Conservation (phyloP, 2,329 filamentous ascomycete genomes). For the Diplodia sapinea region DNA sequence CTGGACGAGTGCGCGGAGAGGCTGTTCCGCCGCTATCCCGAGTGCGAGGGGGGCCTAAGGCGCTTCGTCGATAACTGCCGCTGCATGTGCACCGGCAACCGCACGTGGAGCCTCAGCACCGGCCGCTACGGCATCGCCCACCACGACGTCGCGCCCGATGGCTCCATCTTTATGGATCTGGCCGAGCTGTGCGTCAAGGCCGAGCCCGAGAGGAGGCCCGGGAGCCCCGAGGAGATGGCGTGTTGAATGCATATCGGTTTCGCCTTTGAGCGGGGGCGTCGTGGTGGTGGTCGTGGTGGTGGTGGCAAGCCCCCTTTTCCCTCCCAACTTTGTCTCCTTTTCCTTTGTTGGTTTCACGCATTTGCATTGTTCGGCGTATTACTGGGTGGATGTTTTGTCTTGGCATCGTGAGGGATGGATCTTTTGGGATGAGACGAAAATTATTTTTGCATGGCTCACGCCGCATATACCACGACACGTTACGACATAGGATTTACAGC, state of each 20-base stretch:
- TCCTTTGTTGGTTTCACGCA: too few species aligned
- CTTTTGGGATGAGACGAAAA: too few species aligned
- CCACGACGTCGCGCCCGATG: not conserved
- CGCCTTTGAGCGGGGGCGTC: too few species aligned
- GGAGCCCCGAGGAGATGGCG: not conserved
- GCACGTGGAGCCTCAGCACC: slow-evolving; percentile 23
- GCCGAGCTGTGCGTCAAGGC: slow-evolving; percentile 13
- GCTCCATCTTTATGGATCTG: slow-evolving; percentile 8
- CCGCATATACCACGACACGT: too few species aligned
- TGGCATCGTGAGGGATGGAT: too few species aligned
- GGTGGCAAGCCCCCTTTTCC: too few species aligned
- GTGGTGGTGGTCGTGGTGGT: too few species aligned
- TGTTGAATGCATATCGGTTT: not conserved
- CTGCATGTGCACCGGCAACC: slow-evolving; percentile 24
- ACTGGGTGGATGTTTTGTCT: too few species aligned
- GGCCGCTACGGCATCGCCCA: slow-evolving; percentile 20
- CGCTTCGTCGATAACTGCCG: slow-evolving; percentile 11
- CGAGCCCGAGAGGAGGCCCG: slow-evolving; percentile 1
- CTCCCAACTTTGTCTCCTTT: too few species aligned
- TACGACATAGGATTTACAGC: too few species aligned
- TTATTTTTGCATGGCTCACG: too few species aligned
- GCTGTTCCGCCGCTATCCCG: not conserved
- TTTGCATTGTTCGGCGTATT: too few species aligned
- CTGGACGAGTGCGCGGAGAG: not conserved
- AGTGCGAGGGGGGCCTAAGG: not conserved